These are phyloP conservation scores for Boletus fagicola DNA, from an alignment of 768 basidiomycete genomes.

Conservation along the genomic window DNA sequence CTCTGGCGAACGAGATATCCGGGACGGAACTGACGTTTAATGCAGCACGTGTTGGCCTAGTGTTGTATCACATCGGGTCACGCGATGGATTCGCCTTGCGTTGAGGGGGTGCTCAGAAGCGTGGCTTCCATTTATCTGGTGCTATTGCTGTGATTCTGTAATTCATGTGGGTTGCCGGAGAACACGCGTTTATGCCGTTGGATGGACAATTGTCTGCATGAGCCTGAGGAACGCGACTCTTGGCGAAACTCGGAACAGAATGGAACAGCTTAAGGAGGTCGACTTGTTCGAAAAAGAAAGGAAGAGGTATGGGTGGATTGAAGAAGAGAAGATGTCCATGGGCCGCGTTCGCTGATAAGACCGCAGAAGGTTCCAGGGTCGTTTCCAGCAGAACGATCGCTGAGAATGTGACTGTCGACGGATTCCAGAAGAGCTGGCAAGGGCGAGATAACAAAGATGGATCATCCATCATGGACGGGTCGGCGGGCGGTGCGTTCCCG, in stretches of 20 bases:
- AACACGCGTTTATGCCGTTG: slow-evolving; percentile 24
- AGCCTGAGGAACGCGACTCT: slow-evolving; percentile 4
- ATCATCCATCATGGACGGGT: not conserved
- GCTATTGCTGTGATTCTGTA: slow-evolving; percentile 18
- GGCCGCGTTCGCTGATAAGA: slow-evolving; percentile 15
- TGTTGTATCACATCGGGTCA: slow-evolving; percentile 30
- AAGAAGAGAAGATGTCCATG: not conserved
- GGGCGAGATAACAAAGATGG: slow-evolving; percentile 1
- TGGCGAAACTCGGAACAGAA: slow-evolving; percentile 16
- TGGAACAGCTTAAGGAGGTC: not conserved
- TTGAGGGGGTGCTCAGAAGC: slow-evolving; percentile 28
- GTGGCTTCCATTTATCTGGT: slow-evolving; percentile 21
- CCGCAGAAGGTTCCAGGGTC: slow-evolving; percentile 16
- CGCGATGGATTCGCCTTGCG: slow-evolving; percentile 27
- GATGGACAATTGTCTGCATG: slow-evolving; percentile 4
- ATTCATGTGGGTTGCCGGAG: slow-evolving; percentile 7
- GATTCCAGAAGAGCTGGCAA: not conserved
- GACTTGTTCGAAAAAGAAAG: slow-evolving; percentile 13
- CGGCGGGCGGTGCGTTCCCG: not conserved
- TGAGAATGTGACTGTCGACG: not conserved
- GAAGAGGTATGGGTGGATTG: not conserved
- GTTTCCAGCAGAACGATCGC: slow-evolving; percentile 12
- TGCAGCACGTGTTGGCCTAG: slow-evolving; percentile 27
- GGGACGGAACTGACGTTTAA: slow-evolving; percentile 27
- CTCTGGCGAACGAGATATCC: slow-evolving; percentile 25